These are phyloP conservation scores for Cryptococcus maquisensis DNA, from an alignment of 1,284 basidiomycete species.

Conservation along the genomic window DNA sequence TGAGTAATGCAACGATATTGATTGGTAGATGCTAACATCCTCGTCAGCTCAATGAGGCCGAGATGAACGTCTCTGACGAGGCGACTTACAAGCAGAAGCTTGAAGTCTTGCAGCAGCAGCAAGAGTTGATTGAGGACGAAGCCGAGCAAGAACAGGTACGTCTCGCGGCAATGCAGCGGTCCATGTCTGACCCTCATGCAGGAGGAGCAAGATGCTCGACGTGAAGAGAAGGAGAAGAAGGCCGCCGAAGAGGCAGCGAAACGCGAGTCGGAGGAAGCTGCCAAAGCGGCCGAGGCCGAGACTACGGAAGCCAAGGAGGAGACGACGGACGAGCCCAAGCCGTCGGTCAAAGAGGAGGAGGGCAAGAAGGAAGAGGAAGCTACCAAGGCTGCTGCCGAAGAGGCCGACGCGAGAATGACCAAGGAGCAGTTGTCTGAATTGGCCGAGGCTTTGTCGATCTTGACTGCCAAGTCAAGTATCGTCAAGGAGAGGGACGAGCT, in stretches of 20 bases:
- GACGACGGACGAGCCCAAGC: constrained; percentile 54
- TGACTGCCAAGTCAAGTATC: constrained; percentile 94
- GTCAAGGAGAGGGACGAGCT: constrained; percentile 94
- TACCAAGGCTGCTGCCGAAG: constrained; percentile 37
- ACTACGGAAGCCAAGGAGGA: constrained; percentile 65
- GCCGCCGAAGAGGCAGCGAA: constrained; percentile 52
- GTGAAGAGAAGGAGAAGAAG: constrained; percentile 74
- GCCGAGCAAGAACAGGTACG: constrained; percentile 82
- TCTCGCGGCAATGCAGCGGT: not conserved
- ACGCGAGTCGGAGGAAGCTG: constrained; percentile 66
- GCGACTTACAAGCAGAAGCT: constrained; percentile 97
- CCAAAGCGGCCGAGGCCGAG: constrained; percentile 67
- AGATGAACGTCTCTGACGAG: constrained; percentile 89
- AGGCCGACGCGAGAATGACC: constrained; percentile 84
- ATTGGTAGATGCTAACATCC: too few species aligned
- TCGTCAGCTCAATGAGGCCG: constrained; percentile 84
- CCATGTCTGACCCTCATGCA: constrained; percentile 17
- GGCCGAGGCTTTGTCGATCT: constrained; percentile 81
- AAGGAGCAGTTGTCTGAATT: constrained; percentile 93
- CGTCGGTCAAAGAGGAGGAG: not conserved
- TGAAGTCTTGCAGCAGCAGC: constrained; percentile 95
- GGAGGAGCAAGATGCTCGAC: constrained; percentile 87
- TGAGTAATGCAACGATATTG: constrained; percentile 48
- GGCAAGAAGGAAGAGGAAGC: constrained; percentile 2
- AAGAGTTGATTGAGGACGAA: constrained; percentile 98